Evolutionary conservation across 1,284 basidiomycete species (phyloP).

Genomic region (Tetrapyrgos nigripes): DNA sequence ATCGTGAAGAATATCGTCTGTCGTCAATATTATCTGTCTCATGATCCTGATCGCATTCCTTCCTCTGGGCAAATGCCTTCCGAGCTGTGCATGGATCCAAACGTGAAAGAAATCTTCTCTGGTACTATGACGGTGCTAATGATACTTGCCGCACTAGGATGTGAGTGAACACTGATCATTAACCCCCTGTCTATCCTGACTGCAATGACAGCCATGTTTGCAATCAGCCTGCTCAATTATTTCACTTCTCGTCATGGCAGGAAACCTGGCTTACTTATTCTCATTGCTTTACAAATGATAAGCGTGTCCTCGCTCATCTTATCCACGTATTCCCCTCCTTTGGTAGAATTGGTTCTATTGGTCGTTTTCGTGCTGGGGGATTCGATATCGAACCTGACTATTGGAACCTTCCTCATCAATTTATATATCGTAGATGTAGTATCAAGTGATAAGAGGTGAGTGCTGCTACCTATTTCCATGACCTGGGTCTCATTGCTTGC

Average conservation of each 20-base stretch:
- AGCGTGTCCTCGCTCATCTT: constrained; percentile 16
- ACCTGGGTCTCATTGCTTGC: constrained; percentile 1
- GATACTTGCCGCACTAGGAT: constrained; percentile 19
- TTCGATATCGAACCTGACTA: constrained; percentile 16
- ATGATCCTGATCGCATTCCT: constrained; percentile 23
- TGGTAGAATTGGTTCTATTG: constrained; percentile 23
- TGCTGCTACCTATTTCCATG: not conserved
- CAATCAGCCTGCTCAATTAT: constrained; percentile 27
- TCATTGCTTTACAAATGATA: constrained; percentile 19
- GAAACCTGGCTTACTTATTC: constrained; percentile 32
- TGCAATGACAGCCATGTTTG: constrained; percentile 21
- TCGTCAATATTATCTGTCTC: constrained; percentile 27
- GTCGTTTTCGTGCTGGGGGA: constrained; percentile 23
- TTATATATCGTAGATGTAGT: constrained; percentile 37
- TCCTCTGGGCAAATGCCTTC: constrained; percentile 16
- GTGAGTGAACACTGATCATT: constrained; percentile 23
- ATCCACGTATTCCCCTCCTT: not conserved
- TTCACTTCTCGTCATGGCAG: constrained; percentile 35
- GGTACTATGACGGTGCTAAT: constrained; percentile 22
- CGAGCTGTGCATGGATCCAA: constrained; percentile 29
- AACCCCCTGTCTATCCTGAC: not conserved
- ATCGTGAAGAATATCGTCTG: constrained; percentile 32
- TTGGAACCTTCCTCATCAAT: constrained; percentile 29
- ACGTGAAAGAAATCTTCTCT: constrained; percentile 27
- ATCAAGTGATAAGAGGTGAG: constrained; percentile 32